Percentiles rank a stretch among this genome's conserved stretches.
Evolutionary conservation across 176 grass and related monocot genomes (phyloP).

Genomic region (Oryza brachyantha): DNA sequence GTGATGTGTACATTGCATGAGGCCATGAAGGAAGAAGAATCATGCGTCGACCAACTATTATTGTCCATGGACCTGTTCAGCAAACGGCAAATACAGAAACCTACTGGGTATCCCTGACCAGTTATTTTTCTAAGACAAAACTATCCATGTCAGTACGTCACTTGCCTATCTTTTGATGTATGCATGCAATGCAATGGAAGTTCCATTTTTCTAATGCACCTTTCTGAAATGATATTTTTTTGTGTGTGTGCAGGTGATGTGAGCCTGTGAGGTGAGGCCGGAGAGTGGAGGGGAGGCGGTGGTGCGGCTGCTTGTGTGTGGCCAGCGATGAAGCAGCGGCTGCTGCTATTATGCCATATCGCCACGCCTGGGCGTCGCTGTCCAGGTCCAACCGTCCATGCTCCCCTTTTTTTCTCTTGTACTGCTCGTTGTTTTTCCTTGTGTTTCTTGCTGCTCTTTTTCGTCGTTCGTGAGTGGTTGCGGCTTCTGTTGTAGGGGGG

Average conservation of each 20-base stretch:
- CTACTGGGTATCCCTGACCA: neutral
- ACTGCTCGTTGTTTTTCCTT: neutral
- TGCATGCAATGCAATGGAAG: neutral
- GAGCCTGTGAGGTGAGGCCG: neutral
- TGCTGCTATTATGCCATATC: too few relatives aligned
- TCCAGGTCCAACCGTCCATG: neutral
- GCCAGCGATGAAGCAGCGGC: constrained; percentile 54
- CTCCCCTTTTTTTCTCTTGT: neutral
- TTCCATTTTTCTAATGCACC: neutral
- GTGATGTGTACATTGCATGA: neutral
- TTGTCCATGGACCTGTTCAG: too few relatives aligned
- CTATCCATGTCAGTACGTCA: neutral
- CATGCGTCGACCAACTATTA: too few relatives aligned
- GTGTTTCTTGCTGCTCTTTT: neutral
- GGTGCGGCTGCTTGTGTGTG: constrained; percentile 27
- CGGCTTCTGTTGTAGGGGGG: neutral
- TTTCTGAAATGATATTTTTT: neutral
- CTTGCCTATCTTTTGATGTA: neutral
- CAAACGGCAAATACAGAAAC: neutral
- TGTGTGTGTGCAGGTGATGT: constrained; percentile 2
- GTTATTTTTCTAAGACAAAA: neutral
- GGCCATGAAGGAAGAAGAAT: too few relatives aligned
- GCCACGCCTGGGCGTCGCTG: constrained; percentile 7
- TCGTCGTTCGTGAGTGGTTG: neutral
- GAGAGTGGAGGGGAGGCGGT: neutral